Evolutionary conservation across 2,329 filamentous ascomycete species (phyloP), one percentile per base, ranked within the genome.

Genomic region (Endothia cerciana): DNA sequence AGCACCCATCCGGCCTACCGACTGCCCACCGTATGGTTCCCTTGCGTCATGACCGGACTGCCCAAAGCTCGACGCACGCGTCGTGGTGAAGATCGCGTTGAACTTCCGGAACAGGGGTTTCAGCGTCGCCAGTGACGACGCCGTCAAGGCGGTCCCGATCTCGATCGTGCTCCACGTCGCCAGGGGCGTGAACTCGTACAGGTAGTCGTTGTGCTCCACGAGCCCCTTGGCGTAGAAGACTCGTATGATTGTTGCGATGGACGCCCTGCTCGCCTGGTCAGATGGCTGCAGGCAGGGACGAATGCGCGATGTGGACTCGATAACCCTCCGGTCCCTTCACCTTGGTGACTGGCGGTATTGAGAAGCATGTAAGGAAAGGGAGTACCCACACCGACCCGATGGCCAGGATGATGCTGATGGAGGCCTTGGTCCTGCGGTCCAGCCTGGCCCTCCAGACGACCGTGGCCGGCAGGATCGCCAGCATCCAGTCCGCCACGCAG

Each of bases 111-210:
- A 73, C 13, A 80, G 76, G 1, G 79, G 78, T 15, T 74, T 73
- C 1, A 81, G 76, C 1, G 80, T 81, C 6, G 80, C 80, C 1
- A 78, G 62, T 0, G 72, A 75, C 6, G 78, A 75, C 8, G 80
- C 77, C 0, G 74, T 77, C 49, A 82, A 79, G 40, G 77, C 79
- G 45, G 81, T 76, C 4, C 78, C 78, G 4, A 77, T 77, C 68
- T 82, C 80, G 45, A 81, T 74, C 25, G 80, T 81, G 1, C 77
- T 81, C 80, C 80, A 82, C 64, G 82, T 78, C 22, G 79, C 79
- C 6, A 82, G 72, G 58, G 80, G 79, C 25, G 78, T 75, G 22
- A 78, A 79, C 45, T 78, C 74, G 73, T 78, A 82, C 11, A 81
- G 76, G 66, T 79, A 82, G 65, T 82, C 80, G 49, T 72, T 68